Evolutionary conservation across 176 grass and related monocot genomes (phyloP).

Genomic region (Themeda triandra): DNA sequence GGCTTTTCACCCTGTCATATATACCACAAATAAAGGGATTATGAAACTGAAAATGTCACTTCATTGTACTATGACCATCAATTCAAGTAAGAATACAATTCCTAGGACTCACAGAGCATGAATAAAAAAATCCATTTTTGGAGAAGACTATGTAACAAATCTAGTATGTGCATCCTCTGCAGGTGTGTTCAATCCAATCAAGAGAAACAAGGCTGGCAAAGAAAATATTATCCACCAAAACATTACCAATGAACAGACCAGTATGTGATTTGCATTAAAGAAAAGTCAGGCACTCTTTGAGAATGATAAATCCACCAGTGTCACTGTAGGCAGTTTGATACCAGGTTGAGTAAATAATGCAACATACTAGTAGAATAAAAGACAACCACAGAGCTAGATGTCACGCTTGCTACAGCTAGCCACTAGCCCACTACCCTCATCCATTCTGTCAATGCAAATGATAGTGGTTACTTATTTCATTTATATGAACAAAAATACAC

Average conservation of each 20-base stretch:
- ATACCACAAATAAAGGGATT: background rate
- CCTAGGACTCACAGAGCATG: background rate
- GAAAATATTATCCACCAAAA: background rate
- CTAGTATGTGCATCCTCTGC: background rate
- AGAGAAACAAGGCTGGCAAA: background rate
- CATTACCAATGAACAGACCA: background rate
- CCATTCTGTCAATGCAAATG: background rate
- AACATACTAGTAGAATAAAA: background rate
- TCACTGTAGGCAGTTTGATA: background rate
- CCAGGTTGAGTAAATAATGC: background rate
- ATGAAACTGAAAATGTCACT: background rate
- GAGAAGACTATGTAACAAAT: background rate
- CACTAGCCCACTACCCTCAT: background rate
- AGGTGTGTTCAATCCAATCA: background rate
- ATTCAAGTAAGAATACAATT: constrained; percentile 3
- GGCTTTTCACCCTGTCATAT: constrained; percentile 58
- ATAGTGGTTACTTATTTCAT: background rate
- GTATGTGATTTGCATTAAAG: background rate
- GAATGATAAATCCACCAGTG: constrained; percentile 1
- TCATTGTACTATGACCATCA: background rate
- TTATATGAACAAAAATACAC: background rate
- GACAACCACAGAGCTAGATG: background rate
- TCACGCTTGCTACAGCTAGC: background rate
- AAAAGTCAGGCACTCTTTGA: background rate
- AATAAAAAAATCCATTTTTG: background rate